phyloP scores from a whole-genome alignment of 2,329 filamentous ascomycete genomes.

The Fonsecaea monophora region DNA sequence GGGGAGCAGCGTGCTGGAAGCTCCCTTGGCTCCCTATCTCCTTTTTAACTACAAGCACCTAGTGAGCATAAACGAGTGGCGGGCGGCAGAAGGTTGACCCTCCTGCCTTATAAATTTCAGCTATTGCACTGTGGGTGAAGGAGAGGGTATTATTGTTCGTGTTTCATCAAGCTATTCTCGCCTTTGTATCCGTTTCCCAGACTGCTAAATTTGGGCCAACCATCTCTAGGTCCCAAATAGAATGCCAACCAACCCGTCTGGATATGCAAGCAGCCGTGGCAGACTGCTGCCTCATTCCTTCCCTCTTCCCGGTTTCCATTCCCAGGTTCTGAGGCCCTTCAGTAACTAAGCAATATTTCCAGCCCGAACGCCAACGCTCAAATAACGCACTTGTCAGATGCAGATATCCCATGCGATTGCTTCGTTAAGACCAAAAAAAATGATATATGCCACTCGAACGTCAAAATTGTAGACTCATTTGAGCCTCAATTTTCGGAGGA shows the following conservation, averaged over 20 bases:
- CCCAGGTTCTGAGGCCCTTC: neutral
- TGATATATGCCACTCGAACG: neutral
- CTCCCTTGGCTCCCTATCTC: neutral
- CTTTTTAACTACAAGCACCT: neutral
- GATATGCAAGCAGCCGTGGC: neutral
- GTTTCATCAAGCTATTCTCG: neutral
- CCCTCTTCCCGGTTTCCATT: neutral
- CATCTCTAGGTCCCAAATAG: neutral
- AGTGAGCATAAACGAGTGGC: neutral
- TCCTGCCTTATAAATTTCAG: neutral
- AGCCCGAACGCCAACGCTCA: slow-evolving; percentile 32
- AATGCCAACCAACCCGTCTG: neutral
- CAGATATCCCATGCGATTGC: neutral
- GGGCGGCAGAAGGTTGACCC: neutral
- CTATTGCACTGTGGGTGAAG: neutral
- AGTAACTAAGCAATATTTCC: slow-evolving; percentile 1
- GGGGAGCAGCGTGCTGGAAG: slow-evolving; percentile 1
- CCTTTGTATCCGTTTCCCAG: neutral
- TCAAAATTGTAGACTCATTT: slow-evolving; percentile 20
- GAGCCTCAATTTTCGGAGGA: slow-evolving; percentile 52
- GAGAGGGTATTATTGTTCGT: slow-evolving; percentile 7
- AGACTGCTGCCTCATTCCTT: neutral
- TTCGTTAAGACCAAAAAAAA: slow-evolving; percentile 16
- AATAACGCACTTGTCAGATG: slow-evolving; percentile 12
- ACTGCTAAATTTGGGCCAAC: neutral